Conservation (phyloP, 306 rosid genomes). For the Abrus precatorius region DNA sequence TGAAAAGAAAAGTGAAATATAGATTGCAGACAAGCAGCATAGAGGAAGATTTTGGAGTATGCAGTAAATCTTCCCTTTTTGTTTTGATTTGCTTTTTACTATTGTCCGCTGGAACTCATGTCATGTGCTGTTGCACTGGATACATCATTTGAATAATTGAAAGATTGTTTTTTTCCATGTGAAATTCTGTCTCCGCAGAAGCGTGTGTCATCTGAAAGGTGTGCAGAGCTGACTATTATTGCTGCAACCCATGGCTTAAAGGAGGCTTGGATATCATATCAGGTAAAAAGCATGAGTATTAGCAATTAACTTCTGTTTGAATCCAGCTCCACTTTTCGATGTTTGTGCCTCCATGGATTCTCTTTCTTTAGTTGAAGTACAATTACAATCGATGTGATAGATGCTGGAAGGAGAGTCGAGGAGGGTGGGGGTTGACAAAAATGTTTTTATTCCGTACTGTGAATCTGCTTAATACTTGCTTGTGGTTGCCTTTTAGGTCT, state of each 20-base stretch:
- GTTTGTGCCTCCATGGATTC: conserved; percentile 25
- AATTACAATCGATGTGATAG: not conserved
- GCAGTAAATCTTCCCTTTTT: not conserved
- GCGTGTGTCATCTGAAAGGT: conserved; percentile 85
- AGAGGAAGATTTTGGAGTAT: conserved; percentile 20
- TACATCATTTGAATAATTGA: conserved; percentile 14
- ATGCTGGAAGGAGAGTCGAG: not conserved
- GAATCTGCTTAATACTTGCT: conserved; percentile 14
- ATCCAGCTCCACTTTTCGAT: conserved; percentile 14
- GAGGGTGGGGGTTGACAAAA: not conserved
- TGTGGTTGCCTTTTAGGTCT: not conserved
- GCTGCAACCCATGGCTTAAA: conserved; percentile 89
- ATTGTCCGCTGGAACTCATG: conserved; percentile 27
- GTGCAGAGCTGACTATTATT: conserved; percentile 90
- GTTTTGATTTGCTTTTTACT: conserved; percentile 34
- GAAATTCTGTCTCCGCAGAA: conserved; percentile 58
- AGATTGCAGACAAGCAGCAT: conserved; percentile 26
- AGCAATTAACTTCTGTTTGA: conserved; percentile 20
- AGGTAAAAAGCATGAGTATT: conserved; percentile 63
- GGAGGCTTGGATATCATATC: conserved; percentile 97
- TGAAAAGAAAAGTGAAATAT: conserved; percentile 1
- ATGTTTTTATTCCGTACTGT: not conserved
- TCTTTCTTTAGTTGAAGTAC: not conserved
- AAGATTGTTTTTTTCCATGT: conserved; percentile 35
- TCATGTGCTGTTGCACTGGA: conserved; percentile 8